phyloP scores from a whole-genome alignment of 768 basidiomycete genomes.

The Mycena sanguinolenta region DNA sequence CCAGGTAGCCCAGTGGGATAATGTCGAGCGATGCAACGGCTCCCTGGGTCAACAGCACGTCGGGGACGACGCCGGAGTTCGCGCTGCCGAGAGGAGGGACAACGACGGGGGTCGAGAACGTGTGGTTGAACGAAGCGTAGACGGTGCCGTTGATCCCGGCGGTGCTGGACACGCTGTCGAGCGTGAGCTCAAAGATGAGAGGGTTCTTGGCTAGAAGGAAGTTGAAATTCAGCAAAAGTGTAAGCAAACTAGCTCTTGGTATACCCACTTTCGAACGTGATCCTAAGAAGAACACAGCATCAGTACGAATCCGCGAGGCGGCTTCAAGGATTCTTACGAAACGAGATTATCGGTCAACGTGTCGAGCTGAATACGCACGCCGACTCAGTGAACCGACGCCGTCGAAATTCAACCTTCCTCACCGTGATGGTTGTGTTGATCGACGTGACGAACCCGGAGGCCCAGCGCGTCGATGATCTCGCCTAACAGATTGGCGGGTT shows the following conservation, averaged over 20 bases:
- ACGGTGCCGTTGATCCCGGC: conserved; percentile 66
- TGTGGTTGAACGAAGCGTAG: conserved; percentile 71
- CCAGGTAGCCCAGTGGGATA: conserved; percentile 66
- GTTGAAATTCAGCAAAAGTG: neutral
- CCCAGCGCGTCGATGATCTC: conserved; percentile 56
- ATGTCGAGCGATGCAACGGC: conserved; percentile 63
- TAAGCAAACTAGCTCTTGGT: neutral
- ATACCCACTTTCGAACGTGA: conserved; percentile 5
- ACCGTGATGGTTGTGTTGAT: conserved; percentile 58
- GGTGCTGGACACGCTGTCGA: conserved; percentile 56
- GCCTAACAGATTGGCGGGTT: conserved; percentile 44
- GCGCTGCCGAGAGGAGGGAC: conserved; percentile 64
- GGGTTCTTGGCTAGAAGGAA: conserved; percentile 54
- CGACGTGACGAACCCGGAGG: conserved; percentile 54
- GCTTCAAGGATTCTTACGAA: conserved; percentile 42
- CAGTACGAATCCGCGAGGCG: neutral
- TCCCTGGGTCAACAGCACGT: conserved; percentile 70
- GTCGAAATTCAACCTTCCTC: conserved; percentile 10
- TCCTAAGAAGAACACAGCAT: neutral
- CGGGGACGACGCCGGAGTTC: conserved; percentile 69
- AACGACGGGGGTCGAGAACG: conserved; percentile 65
- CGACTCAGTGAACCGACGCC: neutral
- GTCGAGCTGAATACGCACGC: conserved; percentile 46
- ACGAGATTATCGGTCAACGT: conserved; percentile 52
- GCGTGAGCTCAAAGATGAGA: conserved; percentile 59